Percentiles rank a stretch among this genome's conserved stretches.
Conservation (phyloP, 1,284 basidiomycete species). For the Puccinia coronata region DNA sequence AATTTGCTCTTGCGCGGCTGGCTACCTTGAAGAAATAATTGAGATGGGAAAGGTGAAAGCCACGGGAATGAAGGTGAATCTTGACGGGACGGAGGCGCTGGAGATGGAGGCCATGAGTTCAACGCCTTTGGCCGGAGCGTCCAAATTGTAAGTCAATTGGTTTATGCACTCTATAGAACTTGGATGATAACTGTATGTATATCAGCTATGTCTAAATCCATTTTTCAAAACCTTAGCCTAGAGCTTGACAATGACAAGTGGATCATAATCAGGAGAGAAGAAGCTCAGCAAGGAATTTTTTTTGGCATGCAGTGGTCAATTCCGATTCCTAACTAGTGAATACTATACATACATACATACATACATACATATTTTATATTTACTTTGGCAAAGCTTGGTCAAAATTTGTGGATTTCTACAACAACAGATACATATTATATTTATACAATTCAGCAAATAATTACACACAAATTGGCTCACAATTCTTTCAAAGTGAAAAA, state of each 20-base stretch:
- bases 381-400: too few species aligned
- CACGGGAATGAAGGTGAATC: background rate
- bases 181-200: background rate
- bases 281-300: conserved; percentile 5
- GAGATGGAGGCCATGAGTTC: conserved; percentile 3
- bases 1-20: background rate
- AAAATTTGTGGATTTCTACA: too few species aligned
- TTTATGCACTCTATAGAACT: background rate
- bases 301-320: background rate
- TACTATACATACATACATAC: too few species aligned
- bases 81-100: background rate
- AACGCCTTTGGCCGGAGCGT: background rate
- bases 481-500: too few species aligned
- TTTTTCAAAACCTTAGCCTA: background rate
- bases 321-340: too few species aligned
- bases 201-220: background rate
- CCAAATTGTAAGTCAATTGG: background rate
- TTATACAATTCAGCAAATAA: too few species aligned
- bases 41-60: background rate
- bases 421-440: too few species aligned
- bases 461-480: too few species aligned
- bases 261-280: conserved; percentile 5
- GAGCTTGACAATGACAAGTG: background rate
- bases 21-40: background rate
- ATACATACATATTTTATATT: too few species aligned